Evolutionary conservation across 257 asterid genomes (phyloP).

Genomic region (Plectranthus barbatus): DNA sequence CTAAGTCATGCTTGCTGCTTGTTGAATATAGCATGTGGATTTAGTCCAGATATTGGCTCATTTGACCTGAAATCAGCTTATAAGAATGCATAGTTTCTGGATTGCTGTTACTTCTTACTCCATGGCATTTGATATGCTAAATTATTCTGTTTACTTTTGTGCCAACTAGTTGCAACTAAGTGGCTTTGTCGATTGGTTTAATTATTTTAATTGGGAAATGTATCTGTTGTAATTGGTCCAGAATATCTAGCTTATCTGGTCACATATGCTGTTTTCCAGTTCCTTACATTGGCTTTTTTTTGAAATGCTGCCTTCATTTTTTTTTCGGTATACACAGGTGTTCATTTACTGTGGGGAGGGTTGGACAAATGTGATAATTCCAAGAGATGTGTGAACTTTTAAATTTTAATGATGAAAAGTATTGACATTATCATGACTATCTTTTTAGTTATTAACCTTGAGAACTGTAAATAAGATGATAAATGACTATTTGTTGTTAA

Average conservation of each 20-base stretch:
- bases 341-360: background rate
- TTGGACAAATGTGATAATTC: background rate
- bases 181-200: background rate
- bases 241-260: slow-evolving; percentile 1
- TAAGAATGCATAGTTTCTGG: background rate
- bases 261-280: background rate
- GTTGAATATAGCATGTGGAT: background rate
- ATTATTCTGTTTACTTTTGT: background rate
- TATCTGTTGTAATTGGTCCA: background rate
- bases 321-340: background rate
- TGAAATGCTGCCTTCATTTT: background rate
- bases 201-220: background rate
- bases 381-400: background rate
- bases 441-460: background rate
- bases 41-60: background rate
- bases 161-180: background rate
- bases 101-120: background rate
- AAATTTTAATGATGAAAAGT: background rate
- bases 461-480: background rate
- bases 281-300: background rate
- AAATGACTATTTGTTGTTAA: background rate
- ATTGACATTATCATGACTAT: background rate
- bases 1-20: background rate
- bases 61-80: background rate
- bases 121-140: background rate